Percentiles rank a stretch among this genome's conserved stretches.
Evolutionary conservation across 73 alveolate genomes (phyloP).

Genomic region (Breviolum minutum): DNA sequence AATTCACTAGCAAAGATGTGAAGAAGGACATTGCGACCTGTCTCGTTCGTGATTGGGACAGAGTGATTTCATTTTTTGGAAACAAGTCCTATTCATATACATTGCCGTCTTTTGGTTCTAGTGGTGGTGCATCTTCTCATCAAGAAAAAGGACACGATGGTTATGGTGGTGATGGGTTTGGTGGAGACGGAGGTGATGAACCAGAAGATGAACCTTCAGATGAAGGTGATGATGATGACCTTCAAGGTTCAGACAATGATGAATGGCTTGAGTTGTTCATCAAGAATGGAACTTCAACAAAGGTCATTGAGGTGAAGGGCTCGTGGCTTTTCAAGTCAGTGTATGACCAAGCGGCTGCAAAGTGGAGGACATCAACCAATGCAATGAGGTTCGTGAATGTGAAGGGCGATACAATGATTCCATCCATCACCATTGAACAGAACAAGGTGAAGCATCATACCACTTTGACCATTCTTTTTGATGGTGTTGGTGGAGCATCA

Average conservation of each 20-base stretch:
- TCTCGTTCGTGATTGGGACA: background rate
- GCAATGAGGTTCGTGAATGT: background rate
- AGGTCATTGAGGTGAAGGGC: background rate
- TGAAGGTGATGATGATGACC: background rate
- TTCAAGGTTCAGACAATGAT: background rate
- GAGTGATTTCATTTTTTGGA: background rate
- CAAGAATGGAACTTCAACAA: background rate
- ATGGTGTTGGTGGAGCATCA: slow-evolving; percentile 18
- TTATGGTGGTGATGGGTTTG: background rate
- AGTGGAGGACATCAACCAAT: background rate
- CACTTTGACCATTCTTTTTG: background rate
- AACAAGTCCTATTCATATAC: background rate
- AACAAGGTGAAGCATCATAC: background rate
- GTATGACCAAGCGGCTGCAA: background rate
- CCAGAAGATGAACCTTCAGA: background rate
- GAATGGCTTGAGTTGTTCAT: background rate
- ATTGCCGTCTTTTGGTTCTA: background rate
- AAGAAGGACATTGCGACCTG: background rate
- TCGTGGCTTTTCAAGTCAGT: background rate
- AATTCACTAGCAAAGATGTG: background rate
- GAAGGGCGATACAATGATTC: background rate
- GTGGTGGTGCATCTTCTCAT: background rate
- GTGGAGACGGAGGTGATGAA: background rate
- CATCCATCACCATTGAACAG: background rate
- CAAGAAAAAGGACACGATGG: background rate